A percentile compares a stretch with the other conserved stretches of the same genome.
Evolutionary conservation across 2,329 filamentous ascomycete species (phyloP).

Genomic region (Penicillium griseofulvum): DNA sequence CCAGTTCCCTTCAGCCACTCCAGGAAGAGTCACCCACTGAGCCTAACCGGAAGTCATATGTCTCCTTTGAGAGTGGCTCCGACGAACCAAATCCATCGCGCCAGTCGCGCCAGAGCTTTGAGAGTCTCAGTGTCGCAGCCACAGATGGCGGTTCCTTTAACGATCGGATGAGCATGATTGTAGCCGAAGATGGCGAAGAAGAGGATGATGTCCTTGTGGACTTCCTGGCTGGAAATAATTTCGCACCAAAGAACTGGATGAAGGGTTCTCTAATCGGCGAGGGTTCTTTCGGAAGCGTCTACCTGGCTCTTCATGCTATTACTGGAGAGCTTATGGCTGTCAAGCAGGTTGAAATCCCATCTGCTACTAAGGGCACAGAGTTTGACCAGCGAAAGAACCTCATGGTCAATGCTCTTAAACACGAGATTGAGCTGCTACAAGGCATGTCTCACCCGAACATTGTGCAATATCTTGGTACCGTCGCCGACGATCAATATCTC

Average conservation of each 20-base stretch:
- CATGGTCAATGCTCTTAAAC: conserved; percentile 97
- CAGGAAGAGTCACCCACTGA: conserved; percentile 87
- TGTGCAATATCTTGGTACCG: conserved; percentile 95
- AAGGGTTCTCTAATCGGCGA: conserved; percentile 96
- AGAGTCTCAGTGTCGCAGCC: conserved; percentile 66
- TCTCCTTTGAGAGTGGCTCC: conserved; percentile 62
- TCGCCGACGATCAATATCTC: conserved; percentile 82
- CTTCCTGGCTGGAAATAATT: conserved; percentile 88
- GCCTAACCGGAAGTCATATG: conserved; percentile 90
- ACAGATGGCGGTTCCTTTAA: conserved; percentile 71
- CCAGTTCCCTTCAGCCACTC: conserved; percentile 81
- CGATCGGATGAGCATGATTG: conserved; percentile 76
- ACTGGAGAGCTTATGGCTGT: conserved; percentile 97
- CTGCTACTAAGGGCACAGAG: conserved; percentile 70
- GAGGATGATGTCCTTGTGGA: conserved; percentile 60
- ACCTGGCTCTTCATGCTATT: conserved; percentile 88
- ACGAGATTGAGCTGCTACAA: conserved; percentile 89
- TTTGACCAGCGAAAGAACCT: conserved; percentile 90
- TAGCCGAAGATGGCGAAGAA: conserved; percentile 89
- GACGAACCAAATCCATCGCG: conserved; percentile 76
- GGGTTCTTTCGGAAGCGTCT: conserved; percentile 94
- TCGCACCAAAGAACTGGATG: conserved; percentile 99
- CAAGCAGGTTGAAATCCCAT: conserved; percentile 93
- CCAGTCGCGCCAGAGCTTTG: conserved; percentile 74
- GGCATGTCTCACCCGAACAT: conserved; percentile 96